Evolutionary conservation across 2,329 filamentous ascomycete genomes (phyloP).

Genomic region (Aspergillus fructus): DNA sequence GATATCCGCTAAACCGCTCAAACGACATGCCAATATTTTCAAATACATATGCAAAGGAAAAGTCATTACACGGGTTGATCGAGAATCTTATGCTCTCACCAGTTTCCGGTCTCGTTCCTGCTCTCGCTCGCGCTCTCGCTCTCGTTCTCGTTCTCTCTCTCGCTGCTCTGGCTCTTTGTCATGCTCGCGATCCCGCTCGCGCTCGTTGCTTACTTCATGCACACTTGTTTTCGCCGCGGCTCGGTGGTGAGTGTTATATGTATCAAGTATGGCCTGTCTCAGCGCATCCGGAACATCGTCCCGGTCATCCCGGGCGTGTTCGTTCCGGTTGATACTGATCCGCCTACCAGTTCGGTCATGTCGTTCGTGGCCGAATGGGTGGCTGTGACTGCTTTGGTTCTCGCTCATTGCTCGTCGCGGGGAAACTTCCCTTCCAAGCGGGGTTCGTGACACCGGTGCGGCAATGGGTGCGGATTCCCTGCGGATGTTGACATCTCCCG

Average conservation of each 20-base stretch:
- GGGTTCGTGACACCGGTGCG: constrained; percentile 23
- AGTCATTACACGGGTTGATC: constrained; percentile 9
- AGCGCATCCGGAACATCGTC: constrained; percentile 40
- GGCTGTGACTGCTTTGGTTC: constrained; percentile 25
- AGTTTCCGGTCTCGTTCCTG: constrained; percentile 31
- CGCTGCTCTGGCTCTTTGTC: constrained; percentile 20
- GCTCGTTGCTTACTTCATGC: constrained; percentile 23
- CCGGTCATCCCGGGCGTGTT: constrained; percentile 21
- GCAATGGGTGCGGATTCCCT: constrained; percentile 24
- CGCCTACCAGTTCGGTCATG: constrained; percentile 12
- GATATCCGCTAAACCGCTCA: constrained; percentile 29
- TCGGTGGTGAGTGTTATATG: constrained; percentile 38
- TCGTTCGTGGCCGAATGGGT: background rate
- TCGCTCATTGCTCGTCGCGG: constrained; percentile 41
- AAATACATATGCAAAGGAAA: constrained; percentile 7
- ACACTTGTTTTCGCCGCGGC: constrained; percentile 31
- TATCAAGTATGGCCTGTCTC: constrained; percentile 45
- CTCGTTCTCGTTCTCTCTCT: constrained; percentile 20
- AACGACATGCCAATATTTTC: constrained; percentile 12
- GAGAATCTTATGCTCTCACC: constrained; percentile 22
- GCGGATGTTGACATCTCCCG: constrained; percentile 13
- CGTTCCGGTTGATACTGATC: constrained; percentile 19
- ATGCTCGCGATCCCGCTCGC: constrained; percentile 13
- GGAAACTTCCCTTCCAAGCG: constrained; percentile 25
- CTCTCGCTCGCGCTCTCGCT: constrained; percentile 20